Conservation (phyloP, 2,329 filamentous ascomycete species). For the Trichophyton benhamiae region DNA sequence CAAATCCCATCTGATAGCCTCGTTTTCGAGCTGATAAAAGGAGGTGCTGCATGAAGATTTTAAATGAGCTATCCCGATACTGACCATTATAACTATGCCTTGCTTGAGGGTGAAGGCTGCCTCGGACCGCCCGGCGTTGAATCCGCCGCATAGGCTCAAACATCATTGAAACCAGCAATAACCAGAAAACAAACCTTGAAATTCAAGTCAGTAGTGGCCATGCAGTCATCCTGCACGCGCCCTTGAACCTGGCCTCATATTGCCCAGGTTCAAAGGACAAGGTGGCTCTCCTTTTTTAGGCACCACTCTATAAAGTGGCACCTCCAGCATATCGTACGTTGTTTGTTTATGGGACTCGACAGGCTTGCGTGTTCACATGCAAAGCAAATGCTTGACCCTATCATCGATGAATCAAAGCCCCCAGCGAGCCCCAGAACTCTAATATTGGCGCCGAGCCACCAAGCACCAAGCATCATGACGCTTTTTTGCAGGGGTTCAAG, state of each 20-base stretch:
- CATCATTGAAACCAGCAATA: neutral
- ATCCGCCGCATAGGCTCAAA: neutral
- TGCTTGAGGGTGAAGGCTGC: neutral
- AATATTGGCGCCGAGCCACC: neutral
- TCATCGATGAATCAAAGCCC: neutral
- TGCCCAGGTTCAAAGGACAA: neutral
- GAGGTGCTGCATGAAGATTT: neutral
- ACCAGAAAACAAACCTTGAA: neutral
- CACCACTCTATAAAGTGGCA: too few species aligned
- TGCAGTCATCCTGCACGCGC: neutral
- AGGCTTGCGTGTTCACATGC: neutral
- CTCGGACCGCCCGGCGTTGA: neutral
- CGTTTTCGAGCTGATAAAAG: neutral
- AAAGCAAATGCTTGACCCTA: neutral
- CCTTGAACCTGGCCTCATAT: neutral
- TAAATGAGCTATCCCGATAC: neutral
- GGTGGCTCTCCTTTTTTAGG: neutral
- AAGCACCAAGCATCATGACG: neutral
- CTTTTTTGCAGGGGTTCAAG: neutral
- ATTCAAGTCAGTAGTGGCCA: neutral
- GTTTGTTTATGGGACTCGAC: neutral
- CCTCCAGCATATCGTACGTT: neutral
- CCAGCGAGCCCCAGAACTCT: neutral
- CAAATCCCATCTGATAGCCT: neutral
- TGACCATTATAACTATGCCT: neutral